Evolutionary conservation across 768 basidiomycete species (phyloP).

Genomic region (Leccinum variicolor): DNA sequence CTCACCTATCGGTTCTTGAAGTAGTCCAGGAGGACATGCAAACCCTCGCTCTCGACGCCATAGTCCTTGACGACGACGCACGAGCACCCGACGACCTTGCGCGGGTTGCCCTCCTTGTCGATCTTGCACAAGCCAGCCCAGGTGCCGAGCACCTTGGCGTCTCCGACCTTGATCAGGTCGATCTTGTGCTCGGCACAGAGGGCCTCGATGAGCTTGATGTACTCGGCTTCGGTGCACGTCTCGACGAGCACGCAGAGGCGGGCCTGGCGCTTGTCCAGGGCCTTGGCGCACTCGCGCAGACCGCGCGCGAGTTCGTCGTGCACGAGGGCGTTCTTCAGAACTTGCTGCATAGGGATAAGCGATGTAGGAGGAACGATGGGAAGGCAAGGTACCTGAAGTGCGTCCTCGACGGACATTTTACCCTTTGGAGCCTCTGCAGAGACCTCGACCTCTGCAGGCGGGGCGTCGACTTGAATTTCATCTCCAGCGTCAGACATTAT

Average conservation of each 20-base stretch:
- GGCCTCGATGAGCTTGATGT: slow-evolving; percentile 99
- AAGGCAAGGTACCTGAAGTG: slow-evolving; percentile 64
- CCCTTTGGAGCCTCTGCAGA: slow-evolving; percentile 89
- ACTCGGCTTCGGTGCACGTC: slow-evolving; percentile 98
- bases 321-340: slow-evolving; percentile 96
- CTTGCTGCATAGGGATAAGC: slow-evolving; percentile 61
- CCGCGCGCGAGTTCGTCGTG: slow-evolving; percentile 98
- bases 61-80: slow-evolving; percentile 99
- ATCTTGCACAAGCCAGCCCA: slow-evolving; percentile 99
- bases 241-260: slow-evolving; percentile 99
- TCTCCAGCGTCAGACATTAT: slow-evolving; percentile 99
- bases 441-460: slow-evolving; percentile 71
- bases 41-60: slow-evolving; percentile 90
- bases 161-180: slow-evolving; percentile 98
- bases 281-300: slow-evolving; percentile 96
- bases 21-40: slow-evolving; percentile 91
- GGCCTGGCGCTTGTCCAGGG: slow-evolving; percentile 97
- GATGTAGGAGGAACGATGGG: not conserved
- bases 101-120: slow-evolving; percentile 96
- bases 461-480: slow-evolving; percentile 77
- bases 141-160: slow-evolving; percentile 95
- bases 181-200: slow-evolving; percentile 99
- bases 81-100: slow-evolving; percentile 91
- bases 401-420: slow-evolving; percentile 94
- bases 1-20: slow-evolving; percentile 82